Base-by-base conservation (phyloP, 441 rosid species). In the Gossypium aridum region DNA sequence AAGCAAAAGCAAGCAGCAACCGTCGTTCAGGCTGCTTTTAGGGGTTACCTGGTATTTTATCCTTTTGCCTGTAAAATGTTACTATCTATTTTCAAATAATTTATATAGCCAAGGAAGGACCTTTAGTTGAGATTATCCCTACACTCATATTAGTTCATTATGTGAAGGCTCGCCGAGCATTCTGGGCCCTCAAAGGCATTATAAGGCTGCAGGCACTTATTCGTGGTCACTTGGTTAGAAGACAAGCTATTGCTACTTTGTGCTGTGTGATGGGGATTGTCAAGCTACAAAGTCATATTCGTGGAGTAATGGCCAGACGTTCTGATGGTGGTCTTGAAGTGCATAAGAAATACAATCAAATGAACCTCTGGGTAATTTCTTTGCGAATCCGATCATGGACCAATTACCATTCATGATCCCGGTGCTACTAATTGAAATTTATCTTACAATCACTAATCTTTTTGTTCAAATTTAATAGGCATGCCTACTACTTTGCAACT, bases 11-110 rank as follows among this genome's bases (percentile, higher is more conserved):
- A 84, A 70, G 95, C 98, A 60, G 97, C 97, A 37, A 91, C 85
- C 2, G 65, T 80, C 67, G 90, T 84, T 43, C 99, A 95, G 84
- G 97, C 99, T 84, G 92, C 92, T 74, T 96, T 92, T 83, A 88
- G 97, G 85, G 97, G 99, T 63, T 92, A 86, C 82, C 79, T 91
- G 99, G 99, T 96, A 96, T 82, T 78, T 62, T 75, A 64, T 71
- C 73, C 12, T 70, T n/a, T 71, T 60, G 12, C 51, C 26, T 16
- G 2, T 73, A 19, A 61, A 25, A 53, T 51, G 10, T 69, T 53
- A 16, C 47, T 16, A 69, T 16, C 47, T 5, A 69, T 69, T 68
- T 26, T 51, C 8, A 25, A 68, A 25, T 7, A 68, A 37, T 49
- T n/a, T 49, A 43, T 12, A 20, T 20, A 43, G 19, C 8, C 17